phyloP scores from a whole-genome alignment of 176 grass and related monocot species.

The Thinopyrum elongatum region DNA sequence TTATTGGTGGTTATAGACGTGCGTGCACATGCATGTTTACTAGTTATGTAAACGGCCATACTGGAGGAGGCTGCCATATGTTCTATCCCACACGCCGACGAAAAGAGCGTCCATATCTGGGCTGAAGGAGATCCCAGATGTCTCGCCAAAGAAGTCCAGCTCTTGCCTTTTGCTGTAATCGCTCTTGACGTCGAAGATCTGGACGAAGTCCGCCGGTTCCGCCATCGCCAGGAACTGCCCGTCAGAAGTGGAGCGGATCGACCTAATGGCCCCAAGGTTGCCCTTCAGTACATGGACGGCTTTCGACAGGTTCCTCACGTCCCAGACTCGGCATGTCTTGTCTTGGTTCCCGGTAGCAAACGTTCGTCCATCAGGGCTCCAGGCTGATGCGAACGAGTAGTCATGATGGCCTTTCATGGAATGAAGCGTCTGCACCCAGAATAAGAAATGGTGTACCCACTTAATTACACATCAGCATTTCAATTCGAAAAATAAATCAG shows the following conservation, averaged over 20 bases:
- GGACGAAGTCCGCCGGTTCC: constrained; percentile 81
- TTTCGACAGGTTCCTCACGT: constrained; percentile 65
- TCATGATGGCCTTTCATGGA: constrained; percentile 65
- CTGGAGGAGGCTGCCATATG: constrained; percentile 70
- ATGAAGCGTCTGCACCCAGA: constrained; percentile 53
- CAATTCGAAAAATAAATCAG: background rate
- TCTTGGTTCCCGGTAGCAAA: constrained; percentile 99
- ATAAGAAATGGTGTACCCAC: constrained; percentile 7
- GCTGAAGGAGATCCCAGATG: constrained; percentile 74
- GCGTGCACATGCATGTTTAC: no score
- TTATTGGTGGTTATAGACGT: no score
- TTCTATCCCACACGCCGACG: constrained; percentile 72
- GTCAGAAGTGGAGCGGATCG: constrained; percentile 72
- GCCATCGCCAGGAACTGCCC: constrained; percentile 87
- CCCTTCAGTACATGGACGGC: constrained; percentile 60
- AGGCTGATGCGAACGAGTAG: constrained; percentile 84
- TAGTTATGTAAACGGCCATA: constrained; percentile 42
- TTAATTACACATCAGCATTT: constrained; percentile 18
- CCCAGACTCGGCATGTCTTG: constrained; percentile 86
- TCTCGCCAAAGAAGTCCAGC: constrained; percentile 93
- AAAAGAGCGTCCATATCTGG: constrained; percentile 69
- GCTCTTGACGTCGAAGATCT: constrained; percentile 57
- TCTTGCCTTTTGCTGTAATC: constrained; percentile 72
- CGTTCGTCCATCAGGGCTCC: constrained; percentile 70
- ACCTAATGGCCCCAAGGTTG: constrained; percentile 79